A percentile compares a stretch with the other conserved stretches of the same genome.
These are phyloP conservation scores for Phytophthora sp. DNA, from an alignment of 352 stramenopile genomes.

Conservation along the genomic window DNA sequence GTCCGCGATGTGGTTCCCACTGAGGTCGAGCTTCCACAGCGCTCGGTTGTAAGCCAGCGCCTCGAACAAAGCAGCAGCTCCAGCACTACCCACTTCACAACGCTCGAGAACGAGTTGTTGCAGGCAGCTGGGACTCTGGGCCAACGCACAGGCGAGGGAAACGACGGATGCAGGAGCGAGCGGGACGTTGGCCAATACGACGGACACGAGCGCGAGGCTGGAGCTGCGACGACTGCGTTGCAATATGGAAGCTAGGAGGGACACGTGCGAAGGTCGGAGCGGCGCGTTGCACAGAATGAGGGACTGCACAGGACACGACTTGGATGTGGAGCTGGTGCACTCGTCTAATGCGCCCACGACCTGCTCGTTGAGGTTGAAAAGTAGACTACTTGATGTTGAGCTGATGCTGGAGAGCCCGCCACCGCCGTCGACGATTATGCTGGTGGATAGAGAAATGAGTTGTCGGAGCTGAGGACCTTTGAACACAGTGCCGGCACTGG, in stretches of 20 bases:
- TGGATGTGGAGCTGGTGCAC: conserved; percentile 15
- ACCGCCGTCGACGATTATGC: conserved; percentile 62
- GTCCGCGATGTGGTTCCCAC: conserved; percentile 69
- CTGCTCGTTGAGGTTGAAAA: conserved; percentile 49
- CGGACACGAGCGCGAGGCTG: conserved; percentile 44
- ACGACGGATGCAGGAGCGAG: conserved; percentile 46
- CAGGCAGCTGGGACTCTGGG: conserved; percentile 54
- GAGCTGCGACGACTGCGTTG: conserved; percentile 35
- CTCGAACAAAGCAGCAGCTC: conserved; percentile 56
- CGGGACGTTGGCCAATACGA: conserved; percentile 67
- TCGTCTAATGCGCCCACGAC: conserved; percentile 56
- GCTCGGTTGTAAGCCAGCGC: conserved; percentile 48
- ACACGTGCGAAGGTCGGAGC: conserved; percentile 42
- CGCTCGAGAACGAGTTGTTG: conserved; percentile 77
- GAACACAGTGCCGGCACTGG: conserved; percentile 50
- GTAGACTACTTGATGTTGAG: background rate
- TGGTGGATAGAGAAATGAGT: conserved; percentile 60
- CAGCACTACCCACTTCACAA: conserved; percentile 59
- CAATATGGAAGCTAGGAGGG: conserved; percentile 44
- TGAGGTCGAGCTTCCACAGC: conserved; percentile 82
- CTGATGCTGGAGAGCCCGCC: conserved; percentile 9
- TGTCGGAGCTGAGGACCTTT: conserved; percentile 57
- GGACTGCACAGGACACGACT: conserved; percentile 50
- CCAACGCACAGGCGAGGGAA: conserved; percentile 51
- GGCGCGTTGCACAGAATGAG: conserved; percentile 76